phyloP scores from a whole-genome alignment of 371 early-diverging fungal species.

The Fennellomyces sp. region DNA sequence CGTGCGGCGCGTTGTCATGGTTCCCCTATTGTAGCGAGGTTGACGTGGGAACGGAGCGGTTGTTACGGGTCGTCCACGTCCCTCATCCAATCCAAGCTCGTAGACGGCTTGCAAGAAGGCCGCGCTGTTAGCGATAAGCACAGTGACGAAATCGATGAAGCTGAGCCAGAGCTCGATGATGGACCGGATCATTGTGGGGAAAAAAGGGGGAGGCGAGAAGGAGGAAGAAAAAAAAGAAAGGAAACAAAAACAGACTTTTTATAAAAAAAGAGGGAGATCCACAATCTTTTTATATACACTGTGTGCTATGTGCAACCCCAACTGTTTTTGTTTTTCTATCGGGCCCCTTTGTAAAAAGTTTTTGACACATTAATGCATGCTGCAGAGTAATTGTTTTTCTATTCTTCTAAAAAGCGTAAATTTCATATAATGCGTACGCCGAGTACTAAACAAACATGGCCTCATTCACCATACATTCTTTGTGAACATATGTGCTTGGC shows the following conservation, averaged over 20 bases:
- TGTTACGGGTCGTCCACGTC: neutral
- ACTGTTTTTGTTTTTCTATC: neutral
- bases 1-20: neutral
- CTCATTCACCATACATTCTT: no score
- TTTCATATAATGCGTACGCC: no score
- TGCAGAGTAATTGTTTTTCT: no score
- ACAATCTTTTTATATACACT: neutral
- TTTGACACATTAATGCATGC: no score
- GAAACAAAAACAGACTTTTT: no score
- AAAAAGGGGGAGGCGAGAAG: neutral
- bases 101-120: constrained; percentile 2
- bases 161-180: neutral
- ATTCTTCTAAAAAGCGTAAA: no score
- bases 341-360: no score
- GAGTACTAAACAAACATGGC: no score
- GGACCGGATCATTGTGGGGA: neutral
- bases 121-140: neutral
- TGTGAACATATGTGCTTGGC: no score
- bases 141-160: neutral
- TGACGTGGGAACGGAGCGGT: neutral
- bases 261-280: neutral
- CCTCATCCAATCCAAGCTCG: constrained; percentile 1
- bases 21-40: neutral
- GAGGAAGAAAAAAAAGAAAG: constrained; percentile 1
- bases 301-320: neutral